Percentiles rank a stretch among this genome's conserved stretches.
phyloP scores from a whole-genome alignment of 495 filamentous ascomycete species.

The Patellaria atrata region DNA sequence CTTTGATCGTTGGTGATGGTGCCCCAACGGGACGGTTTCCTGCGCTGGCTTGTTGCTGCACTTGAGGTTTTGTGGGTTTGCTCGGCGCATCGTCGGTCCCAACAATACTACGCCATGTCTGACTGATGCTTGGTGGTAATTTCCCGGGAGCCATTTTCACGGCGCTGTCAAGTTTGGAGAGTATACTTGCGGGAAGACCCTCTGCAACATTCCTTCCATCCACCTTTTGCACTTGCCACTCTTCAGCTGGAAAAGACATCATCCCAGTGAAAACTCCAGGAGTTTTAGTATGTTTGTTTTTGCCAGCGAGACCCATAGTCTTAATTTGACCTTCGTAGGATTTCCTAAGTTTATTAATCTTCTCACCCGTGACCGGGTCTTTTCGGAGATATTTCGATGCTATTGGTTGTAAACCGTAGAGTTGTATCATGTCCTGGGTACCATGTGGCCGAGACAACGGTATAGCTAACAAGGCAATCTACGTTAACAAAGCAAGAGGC shows the following conservation, averaged over 20 bases:
- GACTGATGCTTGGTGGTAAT: constrained; percentile 24
- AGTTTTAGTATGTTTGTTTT: constrained; percentile 42
- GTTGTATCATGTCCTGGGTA: constrained; percentile 45
- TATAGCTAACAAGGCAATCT: constrained; percentile 27
- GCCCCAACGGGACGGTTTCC: constrained; percentile 6
- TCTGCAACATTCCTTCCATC: constrained; percentile 38
- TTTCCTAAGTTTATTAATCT: constrained; percentile 60
- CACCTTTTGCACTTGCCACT: constrained; percentile 51
- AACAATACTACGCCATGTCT: constrained; percentile 6
- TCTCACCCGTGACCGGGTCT: constrained; percentile 51
- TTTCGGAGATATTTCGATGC: constrained; percentile 49
- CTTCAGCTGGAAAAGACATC: constrained; percentile 44
- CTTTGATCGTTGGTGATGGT: constrained; percentile 6
- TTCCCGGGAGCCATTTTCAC: constrained; percentile 40
- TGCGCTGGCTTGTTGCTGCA: constrained; percentile 31
- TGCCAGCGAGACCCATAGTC: constrained; percentile 44
- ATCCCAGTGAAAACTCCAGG: constrained; percentile 13
- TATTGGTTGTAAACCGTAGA: constrained; percentile 46
- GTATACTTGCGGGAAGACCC: constrained; percentile 26
- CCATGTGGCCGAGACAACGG: constrained; percentile 37
- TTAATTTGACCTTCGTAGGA: constrained; percentile 62
- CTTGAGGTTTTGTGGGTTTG: too few species aligned
- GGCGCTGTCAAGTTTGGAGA: constrained; percentile 31
- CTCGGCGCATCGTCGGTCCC: constrained; percentile 13
- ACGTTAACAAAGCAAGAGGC: constrained; percentile 17